A percentile compares a stretch with the other conserved stretches of the same genome.
phyloP scores from a whole-genome alignment of 371 early-diverging fungal species.

The Circinella minor region DNA sequence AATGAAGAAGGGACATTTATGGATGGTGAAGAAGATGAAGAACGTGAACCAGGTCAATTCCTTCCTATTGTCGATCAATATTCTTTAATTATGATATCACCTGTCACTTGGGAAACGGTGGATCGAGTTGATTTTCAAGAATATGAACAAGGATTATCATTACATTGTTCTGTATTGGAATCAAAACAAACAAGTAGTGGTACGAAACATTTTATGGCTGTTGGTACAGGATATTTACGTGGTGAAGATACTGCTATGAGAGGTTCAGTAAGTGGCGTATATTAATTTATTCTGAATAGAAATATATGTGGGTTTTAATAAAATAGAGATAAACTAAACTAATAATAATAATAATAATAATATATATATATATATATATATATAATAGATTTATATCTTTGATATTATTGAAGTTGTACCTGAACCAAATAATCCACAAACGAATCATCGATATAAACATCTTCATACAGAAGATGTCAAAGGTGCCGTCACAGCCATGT shows the following conservation, averaged over 20 bases:
- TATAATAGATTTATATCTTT: conserved; percentile 81
- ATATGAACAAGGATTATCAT: conserved; percentile 86
- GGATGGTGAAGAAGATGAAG: conserved; percentile 42
- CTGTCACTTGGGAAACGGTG: conserved; percentile 95
- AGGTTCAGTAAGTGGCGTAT: conserved; percentile 71
- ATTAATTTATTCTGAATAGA: not conserved
- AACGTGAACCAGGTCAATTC: conserved; percentile 51
- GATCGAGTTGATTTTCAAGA: conserved; percentile 81
- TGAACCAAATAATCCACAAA: conserved; percentile 93
- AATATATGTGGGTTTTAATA: not conserved
- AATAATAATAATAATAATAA: too few species aligned
- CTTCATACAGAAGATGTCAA: conserved; percentile 88
- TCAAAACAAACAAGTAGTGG: conserved; percentile 90
- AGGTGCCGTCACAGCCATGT: conserved; percentile 93
- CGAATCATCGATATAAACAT: conserved; percentile 91
- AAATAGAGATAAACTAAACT: not conserved
- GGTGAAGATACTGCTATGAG: conserved; percentile 95
- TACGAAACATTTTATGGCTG: conserved; percentile 84
- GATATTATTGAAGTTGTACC: conserved; percentile 99
- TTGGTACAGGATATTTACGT: conserved; percentile 88
- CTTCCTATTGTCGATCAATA: conserved; percentile 70
- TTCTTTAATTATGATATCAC: conserved; percentile 87
- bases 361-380: conserved; percentile 7
- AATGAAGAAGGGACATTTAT: conserved; percentile 71
- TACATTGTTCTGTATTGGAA: conserved; percentile 84